A percentile compares a stretch with the other conserved stretches of the same genome.
These are phyloP conservation scores for Xylaria grammica DNA, from an alignment of 495 filamentous ascomycete genomes.

Conservation along the genomic window DNA sequence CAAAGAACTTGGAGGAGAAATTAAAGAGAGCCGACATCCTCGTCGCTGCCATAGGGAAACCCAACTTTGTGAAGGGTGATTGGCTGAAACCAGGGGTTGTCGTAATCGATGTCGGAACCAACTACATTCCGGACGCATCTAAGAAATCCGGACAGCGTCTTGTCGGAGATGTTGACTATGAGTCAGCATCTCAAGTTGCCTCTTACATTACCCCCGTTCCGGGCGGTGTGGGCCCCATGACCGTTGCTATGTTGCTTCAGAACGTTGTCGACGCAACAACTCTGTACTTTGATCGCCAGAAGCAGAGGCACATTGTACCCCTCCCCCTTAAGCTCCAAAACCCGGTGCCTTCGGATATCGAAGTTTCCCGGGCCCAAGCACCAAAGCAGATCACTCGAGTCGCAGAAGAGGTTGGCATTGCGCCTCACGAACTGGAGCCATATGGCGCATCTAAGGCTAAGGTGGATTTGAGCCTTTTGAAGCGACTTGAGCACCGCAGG, in stretches of 20 bases:
- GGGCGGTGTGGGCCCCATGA: slow-evolving; percentile 97
- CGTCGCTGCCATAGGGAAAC: slow-evolving; percentile 87
- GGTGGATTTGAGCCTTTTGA: slow-evolving; percentile 79
- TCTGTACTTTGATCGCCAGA: slow-evolving; percentile 80
- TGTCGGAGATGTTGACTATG: slow-evolving; percentile 96
- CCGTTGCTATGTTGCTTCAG: slow-evolving; percentile 93
- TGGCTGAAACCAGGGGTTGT: slow-evolving; percentile 94
- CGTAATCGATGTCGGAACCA: slow-evolving; percentile 97
- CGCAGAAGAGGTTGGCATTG: slow-evolving; percentile 87
- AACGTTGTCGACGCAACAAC: slow-evolving; percentile 89
- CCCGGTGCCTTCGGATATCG: slow-evolving; percentile 93
- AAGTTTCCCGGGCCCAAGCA: slow-evolving; percentile 83
- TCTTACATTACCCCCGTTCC: slow-evolving; percentile 97
- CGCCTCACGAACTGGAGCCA: slow-evolving; percentile 83
- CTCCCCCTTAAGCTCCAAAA: slow-evolving; percentile 74
- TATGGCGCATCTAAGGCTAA: slow-evolving; percentile 96
- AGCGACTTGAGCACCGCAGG: slow-evolving; percentile 82
- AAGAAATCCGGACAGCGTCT: slow-evolving; percentile 92
- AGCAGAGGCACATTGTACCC: slow-evolving; percentile 74
- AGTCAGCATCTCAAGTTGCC: slow-evolving; percentile 81
- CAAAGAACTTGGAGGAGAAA: slow-evolving; percentile 69
- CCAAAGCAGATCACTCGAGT: slow-evolving; percentile 87
- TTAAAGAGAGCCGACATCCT: slow-evolving; percentile 88
- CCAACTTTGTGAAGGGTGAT: slow-evolving; percentile 88
- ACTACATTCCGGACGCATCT: slow-evolving; percentile 90